Conservation (phyloP, 1,284 basidiomycete genomes). For the Puccinia triticina region DNA sequence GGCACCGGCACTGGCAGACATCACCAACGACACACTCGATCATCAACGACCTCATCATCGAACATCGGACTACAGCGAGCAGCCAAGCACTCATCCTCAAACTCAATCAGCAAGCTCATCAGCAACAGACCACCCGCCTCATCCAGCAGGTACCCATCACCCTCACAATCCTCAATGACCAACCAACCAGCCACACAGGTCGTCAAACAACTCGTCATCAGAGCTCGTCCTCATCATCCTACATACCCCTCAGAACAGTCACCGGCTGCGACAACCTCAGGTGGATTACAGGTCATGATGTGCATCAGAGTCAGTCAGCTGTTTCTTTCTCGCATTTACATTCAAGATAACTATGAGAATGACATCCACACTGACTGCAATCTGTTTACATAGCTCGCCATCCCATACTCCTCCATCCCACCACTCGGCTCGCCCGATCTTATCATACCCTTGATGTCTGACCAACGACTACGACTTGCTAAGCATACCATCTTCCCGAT, state of each 20-base stretch:
- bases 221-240: constrained; percentile 19
- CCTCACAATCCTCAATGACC: neutral
- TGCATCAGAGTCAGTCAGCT: constrained; percentile 20
- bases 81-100: constrained; percentile 57
- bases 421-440: constrained; percentile 13
- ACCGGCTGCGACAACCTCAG: neutral
- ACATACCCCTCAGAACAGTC: neutral
- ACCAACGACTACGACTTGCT: constrained; percentile 20
- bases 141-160: neutral
- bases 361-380: neutral
- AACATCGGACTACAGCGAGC: constrained; percentile 58
- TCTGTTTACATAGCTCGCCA: constrained; percentile 22
- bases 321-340: neutral
- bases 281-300: constrained; percentile 32
- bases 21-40: constrained; percentile 57
- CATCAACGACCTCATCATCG: constrained; percentile 59
- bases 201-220: constrained; percentile 43
- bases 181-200: neutral
- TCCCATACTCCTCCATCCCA: constrained; percentile 27
- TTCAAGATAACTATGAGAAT: neutral
- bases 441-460: constrained; percentile 34
- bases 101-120: constrained; percentile 56
- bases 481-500: constrained; percentile 40
- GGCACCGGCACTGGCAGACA: constrained; percentile 49
- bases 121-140: constrained; percentile 55